These are phyloP conservation scores for Globisporangium heterothallicum DNA, from an alignment of 352 stramenopile species.

Conservation along the genomic window DNA sequence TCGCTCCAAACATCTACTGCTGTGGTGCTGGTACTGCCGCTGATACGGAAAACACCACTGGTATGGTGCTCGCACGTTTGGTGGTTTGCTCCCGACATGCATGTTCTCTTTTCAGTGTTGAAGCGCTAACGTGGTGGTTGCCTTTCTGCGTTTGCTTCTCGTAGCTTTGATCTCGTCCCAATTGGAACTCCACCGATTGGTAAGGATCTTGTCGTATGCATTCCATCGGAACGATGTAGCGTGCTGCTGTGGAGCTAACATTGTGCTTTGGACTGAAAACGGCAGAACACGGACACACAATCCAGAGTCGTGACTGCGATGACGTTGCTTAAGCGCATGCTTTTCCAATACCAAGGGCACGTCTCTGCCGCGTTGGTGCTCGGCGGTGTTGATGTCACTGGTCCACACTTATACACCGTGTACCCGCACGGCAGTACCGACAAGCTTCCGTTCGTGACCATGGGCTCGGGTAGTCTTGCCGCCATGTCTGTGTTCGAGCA, in stretches of 20 bases:
- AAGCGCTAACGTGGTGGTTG: no score
- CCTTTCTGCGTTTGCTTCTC: no score
- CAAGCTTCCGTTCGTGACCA: conserved; percentile 97
- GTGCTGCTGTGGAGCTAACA: background rate
- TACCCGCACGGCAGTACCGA: conserved; percentile 96
- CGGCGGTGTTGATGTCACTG: conserved; percentile 95
- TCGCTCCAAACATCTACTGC: conserved; percentile 99
- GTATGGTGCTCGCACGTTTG: conserved; percentile 9
- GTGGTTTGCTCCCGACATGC: background rate
- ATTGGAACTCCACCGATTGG: conserved; percentile 94
- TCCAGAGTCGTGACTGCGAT: conserved; percentile 95
- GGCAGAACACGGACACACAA: conserved; percentile 72
- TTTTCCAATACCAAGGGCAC: conserved; percentile 97
- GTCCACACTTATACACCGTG: conserved; percentile 97
- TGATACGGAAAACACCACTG: conserved; percentile 94
- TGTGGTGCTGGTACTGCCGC: conserved; percentile 96
- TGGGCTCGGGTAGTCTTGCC: conserved; percentile 97
- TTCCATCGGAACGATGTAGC: background rate
- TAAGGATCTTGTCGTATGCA: conserved; percentile 29
- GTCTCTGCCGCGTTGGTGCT: conserved; percentile 95
- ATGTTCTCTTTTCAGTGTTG: no score
- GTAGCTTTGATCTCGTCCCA: conserved; percentile 77
- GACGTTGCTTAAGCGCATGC: conserved; percentile 95
- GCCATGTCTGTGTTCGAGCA: conserved; percentile 97
- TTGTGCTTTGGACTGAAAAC: background rate